Conservation (phyloP, 2,329 filamentous ascomycete genomes). For the Penicillium concentricum region DNA sequence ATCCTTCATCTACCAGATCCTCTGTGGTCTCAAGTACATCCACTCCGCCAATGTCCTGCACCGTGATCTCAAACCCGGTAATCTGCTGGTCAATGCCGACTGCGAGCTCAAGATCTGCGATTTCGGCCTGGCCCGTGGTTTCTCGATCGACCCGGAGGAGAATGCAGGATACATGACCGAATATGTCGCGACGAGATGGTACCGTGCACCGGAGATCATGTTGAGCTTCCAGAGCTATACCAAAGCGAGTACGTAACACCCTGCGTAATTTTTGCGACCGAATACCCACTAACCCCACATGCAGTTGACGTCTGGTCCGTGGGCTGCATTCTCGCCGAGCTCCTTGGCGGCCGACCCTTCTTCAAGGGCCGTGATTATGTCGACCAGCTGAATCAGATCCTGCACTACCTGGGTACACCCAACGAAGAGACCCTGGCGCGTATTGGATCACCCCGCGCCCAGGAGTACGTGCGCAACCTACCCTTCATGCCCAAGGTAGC, state of each 20-base stretch:
- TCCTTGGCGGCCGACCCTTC: conserved; percentile 93
- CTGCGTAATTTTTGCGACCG: background rate
- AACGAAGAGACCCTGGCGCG: conserved; percentile 91
- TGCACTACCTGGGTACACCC: conserved; percentile 95
- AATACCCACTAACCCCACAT: conserved; percentile 2
- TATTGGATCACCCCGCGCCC: conserved; percentile 91
- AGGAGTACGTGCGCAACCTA: conserved; percentile 97
- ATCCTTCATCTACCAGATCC: conserved; percentile 99
- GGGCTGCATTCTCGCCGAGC: conserved; percentile 93
- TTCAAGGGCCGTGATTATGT: conserved; percentile 99
- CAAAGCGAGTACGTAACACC: conserved; percentile 83
- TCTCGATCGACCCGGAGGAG: conserved; percentile 95
- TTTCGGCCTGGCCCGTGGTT: conserved; percentile 93
- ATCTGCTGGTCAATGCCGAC: conserved; percentile 95
- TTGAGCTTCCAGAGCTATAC: conserved; percentile 99
- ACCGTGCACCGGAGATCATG: conserved; percentile 98
- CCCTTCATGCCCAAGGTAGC: conserved; percentile 92
- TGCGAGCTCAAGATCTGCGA: conserved; percentile 99
- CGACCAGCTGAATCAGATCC: conserved; percentile 98
- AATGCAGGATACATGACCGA: conserved; percentile 99
- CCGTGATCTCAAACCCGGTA: conserved; percentile 94
- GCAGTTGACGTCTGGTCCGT: conserved; percentile 98
- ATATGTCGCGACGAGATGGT: conserved; percentile 98
- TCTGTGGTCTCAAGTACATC: conserved; percentile 98
- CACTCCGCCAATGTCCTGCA: conserved; percentile 98